Evolutionary conservation across 768 basidiomycete species (phyloP).

Genomic region (Tricholoma matsutake): DNA sequence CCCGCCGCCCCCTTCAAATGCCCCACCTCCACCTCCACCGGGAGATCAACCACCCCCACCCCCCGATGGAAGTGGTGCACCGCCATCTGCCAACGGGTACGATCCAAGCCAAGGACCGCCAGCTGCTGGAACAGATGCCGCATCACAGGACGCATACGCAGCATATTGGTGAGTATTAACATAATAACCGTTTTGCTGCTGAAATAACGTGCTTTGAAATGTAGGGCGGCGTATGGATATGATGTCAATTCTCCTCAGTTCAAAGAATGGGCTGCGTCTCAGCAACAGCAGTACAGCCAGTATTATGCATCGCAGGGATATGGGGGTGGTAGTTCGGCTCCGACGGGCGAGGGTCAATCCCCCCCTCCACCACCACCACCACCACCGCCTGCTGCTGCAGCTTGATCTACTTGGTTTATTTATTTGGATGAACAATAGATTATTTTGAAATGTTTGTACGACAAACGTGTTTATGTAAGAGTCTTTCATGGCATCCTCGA

Average conservation of each 20-base stretch:
- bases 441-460: too few relatives aligned
- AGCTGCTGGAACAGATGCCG: conserved; percentile 9
- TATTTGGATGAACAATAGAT: background rate
- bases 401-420: background rate
- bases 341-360: conserved; percentile 12
- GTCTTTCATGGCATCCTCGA: too few relatives aligned
- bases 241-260: conserved; percentile 81
- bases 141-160: conserved; percentile 46
- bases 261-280: conserved; percentile 75
- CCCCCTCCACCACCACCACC: conserved; percentile 17
- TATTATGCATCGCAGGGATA: conserved; percentile 58
- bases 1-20: conserved; percentile 51
- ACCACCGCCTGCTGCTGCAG: conserved; percentile 26
- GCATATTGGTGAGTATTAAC: conserved; percentile 48
- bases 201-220: background rate
- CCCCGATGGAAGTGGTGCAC: conserved; percentile 33
- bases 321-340: conserved; percentile 17
- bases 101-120: conserved; percentile 4
- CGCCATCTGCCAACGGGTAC: conserved; percentile 26
- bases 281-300: conserved; percentile 68
- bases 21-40: conserved; percentile 53
- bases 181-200: background rate
- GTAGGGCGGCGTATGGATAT: conserved; percentile 81
- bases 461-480: too few relatives aligned
- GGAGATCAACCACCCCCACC: conserved; percentile 43